Evolutionary conservation across 352 stramenopile genomes (phyloP).

Genomic region (Aphanomyces euteiches): DNA sequence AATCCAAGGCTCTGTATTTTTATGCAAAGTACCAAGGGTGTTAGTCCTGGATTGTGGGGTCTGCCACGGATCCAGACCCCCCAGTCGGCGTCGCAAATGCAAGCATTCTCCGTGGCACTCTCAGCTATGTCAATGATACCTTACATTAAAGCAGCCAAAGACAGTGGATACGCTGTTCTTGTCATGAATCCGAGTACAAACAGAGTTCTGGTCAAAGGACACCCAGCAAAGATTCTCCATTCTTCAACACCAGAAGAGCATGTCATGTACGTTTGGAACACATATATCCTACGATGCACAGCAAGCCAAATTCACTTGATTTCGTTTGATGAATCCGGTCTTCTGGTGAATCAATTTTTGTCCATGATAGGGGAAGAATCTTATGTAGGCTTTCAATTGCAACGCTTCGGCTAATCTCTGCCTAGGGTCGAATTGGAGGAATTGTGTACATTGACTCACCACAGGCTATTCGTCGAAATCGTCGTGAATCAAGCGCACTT

Average conservation of each 20-base stretch:
- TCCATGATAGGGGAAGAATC: constrained; percentile 52
- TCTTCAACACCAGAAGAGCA: constrained; percentile 72
- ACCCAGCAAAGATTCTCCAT: constrained; percentile 78
- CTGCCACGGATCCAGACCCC: constrained; percentile 38
- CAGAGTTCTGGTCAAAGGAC: constrained; percentile 68
- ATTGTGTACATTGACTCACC: constrained; percentile 84
- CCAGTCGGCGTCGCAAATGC: constrained; percentile 71
- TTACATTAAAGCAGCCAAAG: constrained; percentile 81
- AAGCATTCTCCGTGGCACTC: constrained; percentile 70
- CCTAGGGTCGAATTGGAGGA: constrained; percentile 51
- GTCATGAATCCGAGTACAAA: constrained; percentile 84
- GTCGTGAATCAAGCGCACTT: constrained; percentile 49
- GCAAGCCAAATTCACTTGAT: constrained; percentile 85
- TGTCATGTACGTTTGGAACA: constrained; percentile 81
- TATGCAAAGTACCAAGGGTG: constrained; percentile 63
- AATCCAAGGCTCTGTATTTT: constrained; percentile 81
- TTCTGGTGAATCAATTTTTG: constrained; percentile 72
- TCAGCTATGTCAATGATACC: constrained; percentile 86
- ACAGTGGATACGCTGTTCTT: constrained; percentile 77
- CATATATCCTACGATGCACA: constrained; percentile 76
- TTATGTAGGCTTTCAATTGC: constrained; percentile 33
- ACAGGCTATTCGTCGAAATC: constrained; percentile 47
- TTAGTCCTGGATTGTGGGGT: constrained; percentile 19
- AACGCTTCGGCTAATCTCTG: background rate
- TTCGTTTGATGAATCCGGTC: constrained; percentile 61